A percentile compares a stretch with the other conserved stretches of the same genome.
Conservation (phyloP, 1,284 basidiomycete genomes). For the Fomitopsis betulina region DNA sequence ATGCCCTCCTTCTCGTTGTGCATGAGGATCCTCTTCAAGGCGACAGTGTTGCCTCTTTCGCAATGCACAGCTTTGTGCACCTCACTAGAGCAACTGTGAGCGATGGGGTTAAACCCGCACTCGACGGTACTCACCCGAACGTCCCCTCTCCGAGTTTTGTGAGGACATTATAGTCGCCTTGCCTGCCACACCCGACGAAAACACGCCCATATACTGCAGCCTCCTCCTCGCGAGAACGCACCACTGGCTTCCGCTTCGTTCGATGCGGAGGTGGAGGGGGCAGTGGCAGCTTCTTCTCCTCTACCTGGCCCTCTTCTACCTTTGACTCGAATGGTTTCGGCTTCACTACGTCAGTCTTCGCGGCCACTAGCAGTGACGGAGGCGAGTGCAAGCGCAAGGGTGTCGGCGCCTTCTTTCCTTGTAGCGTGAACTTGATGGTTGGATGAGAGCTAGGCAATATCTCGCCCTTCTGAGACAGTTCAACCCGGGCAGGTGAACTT, state of each 20-base stretch:
- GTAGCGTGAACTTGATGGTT: conserved; percentile 30
- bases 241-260: conserved; percentile 30
- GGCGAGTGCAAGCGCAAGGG: conserved; percentile 43
- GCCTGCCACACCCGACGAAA: conserved; percentile 75
- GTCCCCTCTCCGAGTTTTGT: conserved; percentile 93
- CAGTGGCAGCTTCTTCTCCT: conserved; percentile 2
- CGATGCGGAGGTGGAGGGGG: conserved; percentile 8
- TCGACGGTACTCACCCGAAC: conserved; percentile 69
- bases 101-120: not conserved
- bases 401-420: conserved; percentile 37
- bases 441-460: conserved; percentile 33
- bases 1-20: conserved; percentile 96
- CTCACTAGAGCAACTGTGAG: conserved; percentile 47
- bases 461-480: conserved; percentile 22
- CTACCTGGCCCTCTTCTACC: conserved; percentile 4
- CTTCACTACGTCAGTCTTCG: conserved; percentile 9
- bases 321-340: conserved; percentile 2
- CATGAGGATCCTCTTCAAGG: conserved; percentile 93
- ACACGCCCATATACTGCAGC: conserved; percentile 55
- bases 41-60: conserved; percentile 63
- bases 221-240: conserved; percentile 66
- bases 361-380: conserved; percentile 27
- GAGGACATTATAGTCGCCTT: conserved; percentile 77
- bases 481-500: conserved; percentile 25
- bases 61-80: conserved; percentile 83